Percentiles rank a stretch among this genome's conserved stretches.
Conservation (phyloP, 495 filamentous ascomycete genomes). For the Apodospora peruviana region DNA sequence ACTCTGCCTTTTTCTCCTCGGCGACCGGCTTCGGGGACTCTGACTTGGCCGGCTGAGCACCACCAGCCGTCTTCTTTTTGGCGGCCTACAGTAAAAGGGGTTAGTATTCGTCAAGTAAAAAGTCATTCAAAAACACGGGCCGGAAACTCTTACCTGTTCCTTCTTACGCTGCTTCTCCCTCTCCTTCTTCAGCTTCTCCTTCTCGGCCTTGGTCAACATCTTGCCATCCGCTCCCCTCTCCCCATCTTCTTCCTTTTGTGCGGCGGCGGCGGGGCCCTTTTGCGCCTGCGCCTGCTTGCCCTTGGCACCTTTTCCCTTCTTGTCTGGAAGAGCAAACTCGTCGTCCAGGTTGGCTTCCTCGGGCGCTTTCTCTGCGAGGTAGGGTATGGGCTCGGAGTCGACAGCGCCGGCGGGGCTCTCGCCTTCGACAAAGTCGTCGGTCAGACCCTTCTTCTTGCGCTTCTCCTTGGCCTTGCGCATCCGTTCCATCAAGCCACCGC, state of each 20-base stretch:
- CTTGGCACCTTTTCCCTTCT: conserved; percentile 93
- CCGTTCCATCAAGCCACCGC: conserved; percentile 73
- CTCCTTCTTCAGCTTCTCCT: conserved; percentile 93
- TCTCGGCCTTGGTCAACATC: conserved; percentile 89
- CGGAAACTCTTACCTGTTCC: conserved; percentile 59
- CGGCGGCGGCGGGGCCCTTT: conserved; percentile 51
- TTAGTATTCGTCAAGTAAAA: conserved; percentile 7
- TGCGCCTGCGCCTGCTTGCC: conserved; percentile 73
- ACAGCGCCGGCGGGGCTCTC: conserved; percentile 47
- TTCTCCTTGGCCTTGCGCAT: conserved; percentile 86
- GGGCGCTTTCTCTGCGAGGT: conserved; percentile 66
- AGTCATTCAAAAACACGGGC: background rate
- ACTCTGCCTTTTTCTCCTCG: conserved; percentile 40
- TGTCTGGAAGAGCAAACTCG: conserved; percentile 76
- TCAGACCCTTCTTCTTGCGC: conserved; percentile 86
- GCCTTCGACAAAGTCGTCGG: conserved; percentile 68
- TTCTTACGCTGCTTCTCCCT: conserved; percentile 91
- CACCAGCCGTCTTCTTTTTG: conserved; percentile 59
- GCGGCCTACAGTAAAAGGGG: conserved; percentile 42
- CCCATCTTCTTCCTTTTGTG: conserved; percentile 46
- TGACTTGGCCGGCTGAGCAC: conserved; percentile 47
- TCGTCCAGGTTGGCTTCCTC: conserved; percentile 82
- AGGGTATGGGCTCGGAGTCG: conserved; percentile 33
- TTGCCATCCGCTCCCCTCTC: conserved; percentile 54
- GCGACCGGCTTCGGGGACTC: conserved; percentile 42